Evolutionary conservation across 1,139 yeast genomes (phyloP).

Genomic region (Diutina neorugosa): DNA sequence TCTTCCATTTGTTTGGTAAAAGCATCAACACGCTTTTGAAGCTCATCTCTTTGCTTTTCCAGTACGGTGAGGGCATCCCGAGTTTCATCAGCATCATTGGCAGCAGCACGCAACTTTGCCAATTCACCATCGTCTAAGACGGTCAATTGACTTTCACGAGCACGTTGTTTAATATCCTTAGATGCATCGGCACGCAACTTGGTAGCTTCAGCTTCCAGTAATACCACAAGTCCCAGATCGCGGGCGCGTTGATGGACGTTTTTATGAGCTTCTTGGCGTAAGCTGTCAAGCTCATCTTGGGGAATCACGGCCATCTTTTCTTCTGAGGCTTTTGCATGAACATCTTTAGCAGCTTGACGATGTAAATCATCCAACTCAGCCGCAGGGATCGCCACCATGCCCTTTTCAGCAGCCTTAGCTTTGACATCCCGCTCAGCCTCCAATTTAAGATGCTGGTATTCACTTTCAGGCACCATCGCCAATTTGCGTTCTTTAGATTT

Average conservation of each 20-base stretch:
- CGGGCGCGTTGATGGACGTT: slow-evolving; percentile 5
- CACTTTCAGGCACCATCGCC: neutral
- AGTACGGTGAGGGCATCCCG: neutral
- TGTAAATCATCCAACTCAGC: slow-evolving; percentile 1
- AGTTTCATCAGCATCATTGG: neutral
- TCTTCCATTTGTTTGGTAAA: neutral
- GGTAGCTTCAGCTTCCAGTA: neutral
- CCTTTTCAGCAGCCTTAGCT: slow-evolving; percentile 3
- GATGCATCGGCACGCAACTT: neutral
- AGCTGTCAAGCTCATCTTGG: slow-evolving; percentile 11
- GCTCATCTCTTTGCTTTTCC: neutral
- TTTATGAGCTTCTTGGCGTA: slow-evolving; percentile 5
- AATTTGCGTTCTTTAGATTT: slow-evolving; percentile 1
- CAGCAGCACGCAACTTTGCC: neutral
- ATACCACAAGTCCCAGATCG: neutral
- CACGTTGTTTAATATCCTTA: neutral
- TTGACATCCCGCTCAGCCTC: slow-evolving; percentile 2
- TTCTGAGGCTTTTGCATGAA: slow-evolving; percentile 11
- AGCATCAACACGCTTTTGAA: neutral
- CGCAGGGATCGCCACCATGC: slow-evolving; percentile 1
- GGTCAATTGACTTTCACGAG: neutral
- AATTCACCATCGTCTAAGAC: neutral
- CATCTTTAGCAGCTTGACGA: slow-evolving; percentile 1
- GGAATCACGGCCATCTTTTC: slow-evolving; percentile 18
- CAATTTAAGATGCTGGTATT: neutral